These are phyloP conservation scores for Curvularia eragrostidis DNA, from an alignment of 2,329 filamentous ascomycete species.

Conservation along the genomic window DNA sequence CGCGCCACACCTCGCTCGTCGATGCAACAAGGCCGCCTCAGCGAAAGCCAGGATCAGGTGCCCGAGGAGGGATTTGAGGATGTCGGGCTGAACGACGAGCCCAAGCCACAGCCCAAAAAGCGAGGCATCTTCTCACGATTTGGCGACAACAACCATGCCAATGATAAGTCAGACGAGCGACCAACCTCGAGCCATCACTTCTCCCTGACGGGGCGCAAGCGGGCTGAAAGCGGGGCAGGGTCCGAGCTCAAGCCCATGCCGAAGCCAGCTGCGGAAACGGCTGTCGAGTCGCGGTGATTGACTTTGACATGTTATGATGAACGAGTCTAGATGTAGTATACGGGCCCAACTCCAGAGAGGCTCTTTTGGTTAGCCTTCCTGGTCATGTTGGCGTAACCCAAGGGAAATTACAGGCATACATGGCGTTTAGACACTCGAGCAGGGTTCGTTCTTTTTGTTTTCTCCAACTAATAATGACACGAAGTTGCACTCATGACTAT, in stretches of 20 bases:
- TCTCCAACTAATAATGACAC: not conserved
- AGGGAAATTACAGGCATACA: not conserved
- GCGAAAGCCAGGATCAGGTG: slow-evolving; percentile 64
- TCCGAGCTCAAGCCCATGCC: slow-evolving; percentile 74
- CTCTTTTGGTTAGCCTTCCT: not conserved
- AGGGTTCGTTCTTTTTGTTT: not conserved
- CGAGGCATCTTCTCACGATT: slow-evolving; percentile 83
- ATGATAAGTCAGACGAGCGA: slow-evolving; percentile 49
- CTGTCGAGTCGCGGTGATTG: slow-evolving; percentile 36
- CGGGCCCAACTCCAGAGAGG: not conserved
- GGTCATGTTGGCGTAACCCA: not conserved
- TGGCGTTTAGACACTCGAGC: slow-evolving; percentile 1
- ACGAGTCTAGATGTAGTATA: slow-evolving; percentile 7
- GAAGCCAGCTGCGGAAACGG: slow-evolving; percentile 34
- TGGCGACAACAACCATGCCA: slow-evolving; percentile 60
- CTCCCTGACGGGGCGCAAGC: slow-evolving; percentile 74
- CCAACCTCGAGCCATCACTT: slow-evolving; percentile 61
- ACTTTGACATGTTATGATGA: slow-evolving; percentile 2
- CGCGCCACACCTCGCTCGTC: slow-evolving; percentile 68
- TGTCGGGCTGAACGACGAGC: slow-evolving; percentile 82
- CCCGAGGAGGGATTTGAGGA: slow-evolving; percentile 89
- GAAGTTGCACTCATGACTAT: not conserved
- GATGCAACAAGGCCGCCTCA: slow-evolving; percentile 63
- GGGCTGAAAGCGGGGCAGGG: slow-evolving; percentile 70
- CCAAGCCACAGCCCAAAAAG: slow-evolving; percentile 70